Percentiles rank a stretch among this genome's conserved stretches.
phyloP scores from a whole-genome alignment of 2,329 filamentous ascomycete species.

The Bipolaris oryzae region DNA sequence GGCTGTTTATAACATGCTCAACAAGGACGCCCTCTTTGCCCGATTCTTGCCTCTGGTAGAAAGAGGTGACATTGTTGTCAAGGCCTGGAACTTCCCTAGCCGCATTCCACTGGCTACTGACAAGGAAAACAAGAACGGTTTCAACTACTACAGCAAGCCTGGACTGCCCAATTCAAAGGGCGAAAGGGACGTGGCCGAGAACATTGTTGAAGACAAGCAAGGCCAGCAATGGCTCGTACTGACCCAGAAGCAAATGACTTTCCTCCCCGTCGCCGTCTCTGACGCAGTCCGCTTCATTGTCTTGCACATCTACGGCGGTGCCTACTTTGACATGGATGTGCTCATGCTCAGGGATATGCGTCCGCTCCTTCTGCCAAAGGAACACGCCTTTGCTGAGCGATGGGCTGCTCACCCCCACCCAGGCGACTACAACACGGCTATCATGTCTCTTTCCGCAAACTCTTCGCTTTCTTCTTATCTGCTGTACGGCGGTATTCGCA shows the following conservation, averaged over 20 bases:
- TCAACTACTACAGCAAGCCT: conserved; percentile 57
- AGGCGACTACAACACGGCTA: conserved; percentile 63
- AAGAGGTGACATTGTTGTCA: conserved; percentile 59
- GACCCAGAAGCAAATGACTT: conserved; percentile 62
- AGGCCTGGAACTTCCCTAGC: conserved; percentile 61
- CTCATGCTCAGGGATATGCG: conserved; percentile 62
- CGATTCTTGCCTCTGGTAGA: conserved; percentile 61
- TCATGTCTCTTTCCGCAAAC: conserved; percentile 63
- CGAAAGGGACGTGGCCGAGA: conserved; percentile 56
- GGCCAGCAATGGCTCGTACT: conserved; percentile 61
- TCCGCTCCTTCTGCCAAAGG: conserved; percentile 57
- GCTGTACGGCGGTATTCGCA: conserved; percentile 61
- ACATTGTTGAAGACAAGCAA: conserved; percentile 56
- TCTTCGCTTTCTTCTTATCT: conserved; percentile 62
- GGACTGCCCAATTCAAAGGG: conserved; percentile 53
- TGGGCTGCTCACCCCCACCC: conserved; percentile 61
- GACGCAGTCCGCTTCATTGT: conserved; percentile 63
- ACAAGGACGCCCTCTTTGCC: conserved; percentile 58
- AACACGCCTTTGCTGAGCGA: conserved; percentile 61
- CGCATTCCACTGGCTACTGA: conserved; percentile 59
- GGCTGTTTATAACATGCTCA: conserved; percentile 59
- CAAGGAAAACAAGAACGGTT: conserved; percentile 56
- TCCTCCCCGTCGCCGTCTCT: conserved; percentile 63
- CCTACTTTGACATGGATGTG: conserved; percentile 64
- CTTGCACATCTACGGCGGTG: conserved; percentile 60